These are phyloP conservation scores for Xylogone sp. DNA, from an alignment of 2,329 filamentous ascomycete genomes.

Conservation along the genomic window DNA sequence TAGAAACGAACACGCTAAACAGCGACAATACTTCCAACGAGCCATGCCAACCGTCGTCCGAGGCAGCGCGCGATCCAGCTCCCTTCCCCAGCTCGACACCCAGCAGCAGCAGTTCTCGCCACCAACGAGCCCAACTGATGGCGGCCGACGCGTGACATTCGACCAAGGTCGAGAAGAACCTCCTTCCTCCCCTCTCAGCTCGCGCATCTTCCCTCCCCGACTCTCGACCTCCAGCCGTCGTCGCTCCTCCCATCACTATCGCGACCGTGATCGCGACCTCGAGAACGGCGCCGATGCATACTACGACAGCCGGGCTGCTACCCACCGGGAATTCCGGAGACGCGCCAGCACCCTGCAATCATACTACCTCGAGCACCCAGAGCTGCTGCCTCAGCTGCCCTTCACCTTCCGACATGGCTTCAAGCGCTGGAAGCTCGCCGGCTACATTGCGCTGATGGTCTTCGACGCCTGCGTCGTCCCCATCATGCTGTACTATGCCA, in stretches of 20 bases:
- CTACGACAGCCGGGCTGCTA: conserved; percentile 18
- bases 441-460: conserved; percentile 38
- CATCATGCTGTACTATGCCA: conserved; percentile 48
- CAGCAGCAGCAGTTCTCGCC: background rate
- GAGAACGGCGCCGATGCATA: conserved; percentile 15
- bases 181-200: conserved; percentile 4
- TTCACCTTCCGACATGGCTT: conserved; percentile 22
- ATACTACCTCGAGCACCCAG: conserved; percentile 19
- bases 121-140: background rate
- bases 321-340: conserved; percentile 15
- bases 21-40: no score
- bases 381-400: conserved; percentile 18
- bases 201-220: conserved; percentile 1
- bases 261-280: conserved; percentile 7
- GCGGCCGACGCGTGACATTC: conserved; percentile 15
- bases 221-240: conserved; percentile 5
- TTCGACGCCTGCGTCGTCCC: conserved; percentile 46
- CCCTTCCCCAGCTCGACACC: background rate
- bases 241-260: conserved; percentile 8
- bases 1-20: no score
- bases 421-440: conserved; percentile 18
- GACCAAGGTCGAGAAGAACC: conserved; percentile 10
- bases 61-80: background rate
- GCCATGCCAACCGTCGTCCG: background rate
- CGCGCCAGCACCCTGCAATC: conserved; percentile 17